These are phyloP conservation scores for Candida mattraensis DNA, from an alignment of 805 yeast species.

Conservation along the genomic window DNA sequence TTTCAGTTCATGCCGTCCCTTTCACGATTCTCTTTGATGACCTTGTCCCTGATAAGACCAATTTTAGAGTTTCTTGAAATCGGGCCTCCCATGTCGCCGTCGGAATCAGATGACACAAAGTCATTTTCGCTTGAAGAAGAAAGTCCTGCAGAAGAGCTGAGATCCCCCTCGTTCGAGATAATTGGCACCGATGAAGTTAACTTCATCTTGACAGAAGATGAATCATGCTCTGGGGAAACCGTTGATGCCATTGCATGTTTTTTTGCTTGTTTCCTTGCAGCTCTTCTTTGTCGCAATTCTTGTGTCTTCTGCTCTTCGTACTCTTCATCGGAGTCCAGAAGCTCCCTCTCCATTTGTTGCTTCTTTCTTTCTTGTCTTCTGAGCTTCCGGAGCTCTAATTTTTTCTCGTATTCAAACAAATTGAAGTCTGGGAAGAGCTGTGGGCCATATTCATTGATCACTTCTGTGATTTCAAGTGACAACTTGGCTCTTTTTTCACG, in stretches of 20 bases:
- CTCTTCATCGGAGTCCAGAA: conserved; percentile 41
- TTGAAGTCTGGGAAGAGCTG: conserved; percentile 85
- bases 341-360: conserved; percentile 22
- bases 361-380: conserved; percentile 27
- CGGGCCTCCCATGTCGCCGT: conserved; percentile 16
- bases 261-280: conserved; percentile 29
- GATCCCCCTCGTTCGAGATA: conserved; percentile 45
- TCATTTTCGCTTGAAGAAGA: conserved; percentile 32
- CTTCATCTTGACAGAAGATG: conserved; percentile 39
- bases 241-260: conserved; percentile 16
- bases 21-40: conserved; percentile 31
- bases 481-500: conserved; percentile 61
- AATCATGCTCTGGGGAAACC: not conserved
- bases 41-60: conserved; percentile 28
- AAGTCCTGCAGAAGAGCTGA: conserved; percentile 31
- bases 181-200: conserved; percentile 52
- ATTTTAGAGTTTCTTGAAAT: conserved; percentile 10
- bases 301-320: conserved; percentile 51
- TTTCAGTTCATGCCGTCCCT: conserved; percentile 15
- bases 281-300: conserved; percentile 44
- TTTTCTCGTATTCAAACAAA: conserved; percentile 46
- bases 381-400: conserved; percentile 34
- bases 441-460: conserved; percentile 81
- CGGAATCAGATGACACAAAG: conserved; percentile 18
- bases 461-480: conserved; percentile 71